Base-by-base conservation (phyloP, 2,329 filamentous ascomycete species). In the Scortechinia acanthostroma region DNA sequence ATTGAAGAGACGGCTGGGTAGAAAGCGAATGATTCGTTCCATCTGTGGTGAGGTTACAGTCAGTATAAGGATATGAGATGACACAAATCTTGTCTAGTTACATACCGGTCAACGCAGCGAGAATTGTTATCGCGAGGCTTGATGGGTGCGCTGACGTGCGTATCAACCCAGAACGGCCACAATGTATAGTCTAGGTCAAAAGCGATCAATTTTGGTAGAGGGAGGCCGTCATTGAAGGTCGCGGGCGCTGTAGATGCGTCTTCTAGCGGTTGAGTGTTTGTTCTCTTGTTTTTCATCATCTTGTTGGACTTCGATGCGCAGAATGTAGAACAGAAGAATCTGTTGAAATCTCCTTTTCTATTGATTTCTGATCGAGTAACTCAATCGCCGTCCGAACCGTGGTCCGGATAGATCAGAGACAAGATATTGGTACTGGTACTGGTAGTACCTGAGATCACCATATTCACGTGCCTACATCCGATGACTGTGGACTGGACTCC, bases 131-230 rank as follows among this genome's bases (percentile, higher is more conserved):
- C 35, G 10, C 35, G 35, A 19, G 35, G 17, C 35, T 40, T 40
- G 13, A 40, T 17, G 17, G 80, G 80, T 2, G 70, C 69, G 22
- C 73, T 74, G 50, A 82, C 75, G 51, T 85, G 80, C 2, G 80
- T 84, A 55, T 84, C 81, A 1, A 83, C 76, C 80, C 81, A 85
- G 58, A 83, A 84, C 0, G 80, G 79, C 80, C 80, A 85, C 3
- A 85, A 63, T 0, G 81, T 85, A 62, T 84, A 85, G 61, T 85
- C 80, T 25, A 85, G 66, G 52, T 85, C 81, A 58, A 85, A 85
- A 16, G 78, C 78, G 48, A 85, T 69, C 40, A 84, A 62, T 46
- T 75, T 76, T 0, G 80, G 80, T 1, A 85, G 66, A 10, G 35
- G 35, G 10, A 40, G 17, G 35, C 35, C 0, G 78, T 45, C 43